A percentile compares a stretch with the other conserved stretches of the same genome.
phyloP scores from a whole-genome alignment of 768 basidiomycete species.

The Termitomyces sp. region DNA sequence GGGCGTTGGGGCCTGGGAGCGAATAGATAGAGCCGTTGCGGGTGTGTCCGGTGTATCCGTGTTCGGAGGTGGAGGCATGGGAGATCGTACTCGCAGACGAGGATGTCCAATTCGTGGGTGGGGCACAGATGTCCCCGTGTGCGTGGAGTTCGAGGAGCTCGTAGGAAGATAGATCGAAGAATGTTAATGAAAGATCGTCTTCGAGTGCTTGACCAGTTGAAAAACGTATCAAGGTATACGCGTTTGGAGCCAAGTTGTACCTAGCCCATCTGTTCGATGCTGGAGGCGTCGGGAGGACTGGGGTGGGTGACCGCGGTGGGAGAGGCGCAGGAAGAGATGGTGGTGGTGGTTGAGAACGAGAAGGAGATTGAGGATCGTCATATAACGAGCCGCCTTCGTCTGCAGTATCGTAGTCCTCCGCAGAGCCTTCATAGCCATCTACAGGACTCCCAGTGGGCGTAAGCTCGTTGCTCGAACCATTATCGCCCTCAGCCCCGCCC shows the following conservation, averaged over 20 bases:
- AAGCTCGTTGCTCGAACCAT: not conserved
- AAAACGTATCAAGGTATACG: slow-evolving; percentile 57
- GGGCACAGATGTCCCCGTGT: slow-evolving; percentile 3
- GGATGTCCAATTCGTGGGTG: not conserved
- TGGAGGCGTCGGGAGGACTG: not conserved
- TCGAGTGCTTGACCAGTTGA: slow-evolving; percentile 70
- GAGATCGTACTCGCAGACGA: not conserved
- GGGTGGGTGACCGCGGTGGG: not conserved
- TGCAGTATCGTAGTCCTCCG: slow-evolving; percentile 28
- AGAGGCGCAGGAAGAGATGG: slow-evolving; percentile 1
- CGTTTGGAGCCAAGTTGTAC: slow-evolving; percentile 6
- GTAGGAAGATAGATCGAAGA: slow-evolving; percentile 57
- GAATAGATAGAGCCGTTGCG: slow-evolving; percentile 10
- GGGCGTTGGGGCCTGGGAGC: not conserved
- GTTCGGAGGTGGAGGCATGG: not conserved
- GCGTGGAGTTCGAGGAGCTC: slow-evolving; percentile 71
- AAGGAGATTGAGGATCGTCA: slow-evolving; percentile 3
- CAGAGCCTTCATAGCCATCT: slow-evolving; percentile 21
- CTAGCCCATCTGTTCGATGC: slow-evolving; percentile 3
- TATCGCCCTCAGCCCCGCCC: not conserved
- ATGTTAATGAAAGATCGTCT: slow-evolving; percentile 53
- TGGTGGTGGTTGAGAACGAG: not conserved
- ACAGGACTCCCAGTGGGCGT: not conserved
- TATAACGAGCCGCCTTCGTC: slow-evolving; percentile 12
- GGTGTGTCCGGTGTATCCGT: not conserved